Evolutionary conservation across 805 yeast genomes (phyloP), one percentile per base, ranked within the genome.

Genomic region (Priceomyces castillae): DNA sequence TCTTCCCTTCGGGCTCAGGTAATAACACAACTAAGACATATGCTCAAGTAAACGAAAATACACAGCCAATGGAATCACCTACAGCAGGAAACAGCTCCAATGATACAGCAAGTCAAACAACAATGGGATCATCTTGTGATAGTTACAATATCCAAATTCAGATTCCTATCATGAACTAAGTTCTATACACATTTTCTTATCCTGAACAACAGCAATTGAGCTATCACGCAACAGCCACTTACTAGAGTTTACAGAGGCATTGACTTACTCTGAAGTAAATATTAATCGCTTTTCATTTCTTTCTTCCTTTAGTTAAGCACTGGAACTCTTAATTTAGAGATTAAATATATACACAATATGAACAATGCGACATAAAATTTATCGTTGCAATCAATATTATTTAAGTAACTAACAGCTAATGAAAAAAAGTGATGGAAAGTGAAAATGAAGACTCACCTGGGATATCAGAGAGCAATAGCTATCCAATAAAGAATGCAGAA

Each of bases 131-230:
- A 37, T 52, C 65, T 3, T 28, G 56, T 35, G 61, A 56, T 40
- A 51, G 57, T 39, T 57, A 50, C 46, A 61, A 57, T 39, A 61
- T 64, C 20, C 65, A 58, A 45, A 63, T 63, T 44, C 63, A 63
- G 48, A 52, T 56, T 40, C 51, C 66, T 33, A 14, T 46, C 26
- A 30, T 46, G 35, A 19, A 23, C 39, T 14, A 14, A 28, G 16
- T 4, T 26, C n/a, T 22, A 7, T 6, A 7, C 9, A 7, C 25
- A 22, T 22, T 22, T 9, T 22, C 25, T 22, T 9, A 6, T n/a
- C n/a, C n/a, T n/a, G n/a, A n/a, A n/a, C n/a, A n/a, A n/a, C n/a
- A n/a, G n/a, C n/a, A n/a, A n/a, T n/a, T n/a, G n/a, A n/a, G n/a
- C n/a, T n/a, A n/a, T n/a, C n/a, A n/a, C n/a, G n/a, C n/a, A n/a